A percentile compares a stretch with the other conserved stretches of the same genome.
Conservation (phyloP, 2,329 filamentous ascomycete species). For the Coniella lustricola region DNA sequence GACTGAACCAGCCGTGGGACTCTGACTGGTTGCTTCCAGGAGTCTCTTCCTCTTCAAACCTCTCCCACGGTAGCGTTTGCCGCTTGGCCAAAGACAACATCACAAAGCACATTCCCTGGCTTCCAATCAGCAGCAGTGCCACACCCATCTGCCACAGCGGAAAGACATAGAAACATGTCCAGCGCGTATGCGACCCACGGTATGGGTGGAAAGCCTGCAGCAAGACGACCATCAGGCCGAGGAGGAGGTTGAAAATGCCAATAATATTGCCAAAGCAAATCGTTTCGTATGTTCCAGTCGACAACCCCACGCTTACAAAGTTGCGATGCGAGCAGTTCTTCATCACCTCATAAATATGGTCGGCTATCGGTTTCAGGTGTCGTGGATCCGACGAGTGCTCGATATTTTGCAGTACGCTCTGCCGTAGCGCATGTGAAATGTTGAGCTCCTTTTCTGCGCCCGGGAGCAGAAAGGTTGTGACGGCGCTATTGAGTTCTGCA, state of each 20-base stretch:
- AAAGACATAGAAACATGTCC: slow-evolving; percentile 35
- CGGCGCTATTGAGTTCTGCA: slow-evolving; percentile 31
- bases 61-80: slow-evolving; percentile 41
- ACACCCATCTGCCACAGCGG: slow-evolving; percentile 39
- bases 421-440: slow-evolving; percentile 35
- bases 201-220: slow-evolving; percentile 32
- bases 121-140: slow-evolving; percentile 35
- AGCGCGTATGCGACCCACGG: slow-evolving; percentile 32
- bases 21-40: neutral
- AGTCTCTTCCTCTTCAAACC: slow-evolving; percentile 33
- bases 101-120: slow-evolving; percentile 41
- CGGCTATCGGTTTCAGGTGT: slow-evolving; percentile 35
- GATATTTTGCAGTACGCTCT: slow-evolving; percentile 30
- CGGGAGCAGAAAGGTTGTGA: slow-evolving; percentile 33
- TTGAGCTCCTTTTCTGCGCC: slow-evolving; percentile 40
- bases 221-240: slow-evolving; percentile 33
- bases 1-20: slow-evolving; percentile 1
- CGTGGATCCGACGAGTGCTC: slow-evolving; percentile 30
- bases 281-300: slow-evolving; percentile 43
- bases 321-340: slow-evolving; percentile 42
- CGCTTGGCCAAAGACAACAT: slow-evolving; percentile 38
- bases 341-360: slow-evolving; percentile 39
- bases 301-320: slow-evolving; percentile 47
- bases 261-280: slow-evolving; percentile 38
- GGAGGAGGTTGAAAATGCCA: slow-evolving; percentile 33